Conservation (phyloP, 768 basidiomycete species). For the Sutorius australiensis region DNA sequence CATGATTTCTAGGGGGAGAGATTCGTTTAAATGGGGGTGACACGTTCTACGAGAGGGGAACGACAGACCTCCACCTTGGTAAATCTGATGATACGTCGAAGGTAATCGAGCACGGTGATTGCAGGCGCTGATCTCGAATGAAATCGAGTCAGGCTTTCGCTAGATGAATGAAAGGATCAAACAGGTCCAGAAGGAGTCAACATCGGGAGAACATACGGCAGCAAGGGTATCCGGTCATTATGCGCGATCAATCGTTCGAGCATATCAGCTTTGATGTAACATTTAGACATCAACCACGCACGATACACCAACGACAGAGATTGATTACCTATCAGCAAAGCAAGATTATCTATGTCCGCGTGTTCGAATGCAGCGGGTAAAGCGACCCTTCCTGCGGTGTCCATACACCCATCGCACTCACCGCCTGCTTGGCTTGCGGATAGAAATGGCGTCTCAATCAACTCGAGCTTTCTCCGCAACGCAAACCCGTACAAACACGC, state of each 20-base stretch:
- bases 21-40: constrained; percentile 5
- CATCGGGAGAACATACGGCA: constrained; percentile 53
- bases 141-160: constrained; percentile 90
- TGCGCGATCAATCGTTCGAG: constrained; percentile 89
- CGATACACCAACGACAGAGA: constrained; percentile 21
- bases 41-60: neutral
- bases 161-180: constrained; percentile 33
- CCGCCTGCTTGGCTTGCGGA: constrained; percentile 29
- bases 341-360: constrained; percentile 76
- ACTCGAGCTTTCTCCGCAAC: constrained; percentile 6
- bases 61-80: constrained; percentile 87
- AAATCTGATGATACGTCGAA: constrained; percentile 89
- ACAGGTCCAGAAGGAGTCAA: constrained; percentile 12
- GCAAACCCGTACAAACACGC: constrained; percentile 38
- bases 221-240: constrained; percentile 93
- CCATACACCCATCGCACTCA: constrained; percentile 75
- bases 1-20: constrained; percentile 55
- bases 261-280: constrained; percentile 75
- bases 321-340: constrained; percentile 78
- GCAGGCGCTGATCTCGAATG: constrained; percentile 89
- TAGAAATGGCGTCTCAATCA: neutral
- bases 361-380: constrained; percentile 84
- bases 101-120: constrained; percentile 89
- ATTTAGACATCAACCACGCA: constrained; percentile 17
- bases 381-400: constrained; percentile 71